phyloP scores from a whole-genome alignment of 2,329 filamentous ascomycete genomes.

The Aspergillus cejpii region DNA sequence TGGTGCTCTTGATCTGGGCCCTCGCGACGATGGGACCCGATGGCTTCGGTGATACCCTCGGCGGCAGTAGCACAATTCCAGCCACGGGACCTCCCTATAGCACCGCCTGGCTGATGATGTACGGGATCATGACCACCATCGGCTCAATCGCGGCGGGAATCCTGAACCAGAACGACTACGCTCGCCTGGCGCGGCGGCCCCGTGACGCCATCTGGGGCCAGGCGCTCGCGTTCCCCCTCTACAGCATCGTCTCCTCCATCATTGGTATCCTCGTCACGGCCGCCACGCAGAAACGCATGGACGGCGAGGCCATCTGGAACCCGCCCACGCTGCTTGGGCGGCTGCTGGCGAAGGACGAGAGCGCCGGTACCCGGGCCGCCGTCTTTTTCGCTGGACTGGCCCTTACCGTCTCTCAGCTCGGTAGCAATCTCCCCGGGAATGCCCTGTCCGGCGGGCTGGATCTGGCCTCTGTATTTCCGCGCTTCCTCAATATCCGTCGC shows the following conservation, averaged over 20 bases:
- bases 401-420: conserved; percentile 23
- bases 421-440: conserved; percentile 23
- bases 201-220: conserved; percentile 22
- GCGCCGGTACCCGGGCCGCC: conserved; percentile 19
- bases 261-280: conserved; percentile 29
- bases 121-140: conserved; percentile 28
- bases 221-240: conserved; percentile 19
- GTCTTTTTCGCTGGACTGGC: conserved; percentile 21
- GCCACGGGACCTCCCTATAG: not conserved
- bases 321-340: conserved; percentile 17
- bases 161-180: conserved; percentile 30
- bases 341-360: conserved; percentile 16
- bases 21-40: conserved; percentile 39
- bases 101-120: conserved; percentile 22
- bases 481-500: conserved; percentile 52
- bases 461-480: conserved; percentile 47
- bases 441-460: conserved; percentile 45
- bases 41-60: conserved; percentile 31
- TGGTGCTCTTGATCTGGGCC: conserved; percentile 43
- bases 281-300: conserved; percentile 23
- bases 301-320: conserved; percentile 24
- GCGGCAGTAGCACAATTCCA: not conserved
- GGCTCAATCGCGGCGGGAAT: conserved; percentile 28
- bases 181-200: conserved; percentile 22
- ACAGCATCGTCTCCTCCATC: conserved; percentile 17